phyloP scores from a whole-genome alignment of 2,329 filamentous ascomycete genomes.

The Coniella vitis region DNA sequence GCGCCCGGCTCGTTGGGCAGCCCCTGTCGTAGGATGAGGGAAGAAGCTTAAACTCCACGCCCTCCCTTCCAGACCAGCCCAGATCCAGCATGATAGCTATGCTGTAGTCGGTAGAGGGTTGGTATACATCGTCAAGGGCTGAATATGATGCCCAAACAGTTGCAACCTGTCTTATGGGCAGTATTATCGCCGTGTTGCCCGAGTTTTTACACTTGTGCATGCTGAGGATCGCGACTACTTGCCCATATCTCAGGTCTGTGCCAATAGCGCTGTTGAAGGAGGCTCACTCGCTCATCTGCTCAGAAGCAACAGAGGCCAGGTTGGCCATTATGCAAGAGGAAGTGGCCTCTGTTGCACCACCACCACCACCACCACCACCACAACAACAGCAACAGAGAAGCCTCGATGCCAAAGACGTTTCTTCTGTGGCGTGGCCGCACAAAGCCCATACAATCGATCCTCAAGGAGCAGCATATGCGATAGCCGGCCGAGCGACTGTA shows the following conservation, averaged over 20 bases:
- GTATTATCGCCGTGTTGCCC: no score
- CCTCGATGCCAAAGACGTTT: no score
- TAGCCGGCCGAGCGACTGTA: no score
- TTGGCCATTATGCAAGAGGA: no score
- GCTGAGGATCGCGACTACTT: conserved; percentile 7
- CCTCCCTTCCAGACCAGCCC: background rate
- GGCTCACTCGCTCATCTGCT: background rate
- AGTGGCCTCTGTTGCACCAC: no score
- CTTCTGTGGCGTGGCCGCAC: no score
- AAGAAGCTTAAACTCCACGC: conserved; percentile 5
- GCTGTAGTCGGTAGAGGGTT: no score
- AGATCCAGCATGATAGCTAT: background rate
- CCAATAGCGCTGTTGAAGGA: conserved; percentile 5
- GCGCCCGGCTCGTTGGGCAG: conserved; percentile 5
- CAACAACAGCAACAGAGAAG: no score
- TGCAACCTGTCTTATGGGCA: background rate
- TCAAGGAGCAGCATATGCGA: no score
- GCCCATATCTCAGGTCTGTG: background rate
- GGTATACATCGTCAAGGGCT: background rate
- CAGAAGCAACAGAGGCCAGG: no score
- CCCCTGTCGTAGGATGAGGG: conserved; percentile 7
- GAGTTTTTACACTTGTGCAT: background rate
- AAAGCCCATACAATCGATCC: no score
- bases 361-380: no score
- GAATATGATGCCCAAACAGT: background rate